phyloP scores from a whole-genome alignment of 352 stramenopile species.

The Pythium inflatum region DNA sequence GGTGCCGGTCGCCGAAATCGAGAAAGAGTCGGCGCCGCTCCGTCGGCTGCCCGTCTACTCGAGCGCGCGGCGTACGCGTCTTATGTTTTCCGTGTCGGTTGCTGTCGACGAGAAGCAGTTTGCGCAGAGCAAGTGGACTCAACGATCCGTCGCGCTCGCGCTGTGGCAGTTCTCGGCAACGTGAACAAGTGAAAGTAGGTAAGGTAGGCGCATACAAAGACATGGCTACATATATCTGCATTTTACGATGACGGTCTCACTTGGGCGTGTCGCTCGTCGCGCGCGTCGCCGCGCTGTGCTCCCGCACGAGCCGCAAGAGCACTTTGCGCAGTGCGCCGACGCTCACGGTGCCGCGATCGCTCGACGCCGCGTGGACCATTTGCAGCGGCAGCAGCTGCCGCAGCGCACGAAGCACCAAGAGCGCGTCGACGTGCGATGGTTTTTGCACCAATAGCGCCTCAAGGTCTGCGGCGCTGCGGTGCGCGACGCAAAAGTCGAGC shows the following conservation, averaged over 20 bases:
- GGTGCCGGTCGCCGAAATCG: slow-evolving; percentile 40
- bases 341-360: slow-evolving; percentile 7
- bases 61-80: slow-evolving; percentile 65
- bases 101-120: slow-evolving; percentile 54
- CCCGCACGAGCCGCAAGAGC: slow-evolving; percentile 29
- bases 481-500: slow-evolving; percentile 63
- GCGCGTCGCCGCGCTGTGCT: slow-evolving; percentile 28
- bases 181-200: not conserved
- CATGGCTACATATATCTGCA: not conserved
- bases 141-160: slow-evolving; percentile 81
- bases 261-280: not conserved
- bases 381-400: slow-evolving; percentile 35
- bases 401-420: slow-evolving; percentile 65
- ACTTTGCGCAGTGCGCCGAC: slow-evolving; percentile 33
- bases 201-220: not conserved
- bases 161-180: slow-evolving; percentile 64
- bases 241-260: slow-evolving; percentile 1
- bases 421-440: slow-evolving; percentile 53
- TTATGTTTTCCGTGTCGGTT: slow-evolving; percentile 87
- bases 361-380: slow-evolving; percentile 12
- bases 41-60: slow-evolving; percentile 87
- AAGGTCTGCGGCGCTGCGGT: slow-evolving; percentile 51
- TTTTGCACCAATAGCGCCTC: slow-evolving; percentile 55
- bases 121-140: slow-evolving; percentile 70
- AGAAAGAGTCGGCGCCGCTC: slow-evolving; percentile 18